Base-by-base conservation (phyloP, 2,329 filamentous ascomycete species). In the Ophiostoma himal-ulmi region DNA sequence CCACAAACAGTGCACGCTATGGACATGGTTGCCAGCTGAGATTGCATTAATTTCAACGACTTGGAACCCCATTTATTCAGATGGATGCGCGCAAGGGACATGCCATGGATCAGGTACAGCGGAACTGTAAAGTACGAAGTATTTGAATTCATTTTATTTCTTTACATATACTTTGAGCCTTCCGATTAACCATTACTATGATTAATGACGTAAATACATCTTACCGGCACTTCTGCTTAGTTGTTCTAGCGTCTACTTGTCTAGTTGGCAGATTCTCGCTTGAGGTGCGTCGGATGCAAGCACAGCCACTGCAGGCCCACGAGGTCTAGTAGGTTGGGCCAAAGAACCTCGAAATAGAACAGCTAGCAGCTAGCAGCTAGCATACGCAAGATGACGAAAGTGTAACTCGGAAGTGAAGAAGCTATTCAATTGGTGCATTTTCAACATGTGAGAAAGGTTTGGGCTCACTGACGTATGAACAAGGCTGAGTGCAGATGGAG, bases 251-350 rank as follows among this genome's bases (percentile, higher is more conserved):
- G 26, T 26, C 52, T 57, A 11, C 4, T 57, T 10, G 1, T 3
- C 10, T 26, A 26, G 52, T 26, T 57, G 52, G 52, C n/a, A 22
- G 52, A 17, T 48, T 22, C 22, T 57, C 52, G 52, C 52, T 26
- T 26, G 52, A 57, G n/a, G 52, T 57, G 52, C 52, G n/a, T 57
- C 52, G n/a, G 48, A 57, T 57, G 52, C 52, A 22, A 57, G 52
- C 52, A 57, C 52, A 57, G 52, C 52, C 52, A 57, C 52, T 26
- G n/a, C 6, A 57, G 52, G 52, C 22, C 52, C 52, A 30, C 30
- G 30, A 30, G 30, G 30, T 30, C 30, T 30, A 57, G n/a, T 11
- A 5, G 8, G 22, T 26, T 57, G 52, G 52, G 52, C 52, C 52
- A 13, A 26, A 26, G 52, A 57, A 22, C 52, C 52, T 57, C 52